Evolutionary conservation across 345 rosid species (phyloP).

Genomic region (Salix dunnii): DNA sequence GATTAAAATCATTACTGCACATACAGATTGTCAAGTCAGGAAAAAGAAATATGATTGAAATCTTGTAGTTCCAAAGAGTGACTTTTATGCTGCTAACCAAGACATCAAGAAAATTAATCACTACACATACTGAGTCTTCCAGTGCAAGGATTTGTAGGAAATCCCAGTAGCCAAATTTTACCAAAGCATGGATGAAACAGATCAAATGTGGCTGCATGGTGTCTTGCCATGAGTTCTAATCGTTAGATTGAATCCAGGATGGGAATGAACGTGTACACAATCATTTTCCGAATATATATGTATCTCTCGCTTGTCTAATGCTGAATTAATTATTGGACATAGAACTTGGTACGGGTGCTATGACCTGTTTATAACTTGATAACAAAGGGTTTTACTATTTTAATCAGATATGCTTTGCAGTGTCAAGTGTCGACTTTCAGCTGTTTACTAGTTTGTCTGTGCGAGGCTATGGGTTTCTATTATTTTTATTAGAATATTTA

Average conservation of each 20-base stretch:
- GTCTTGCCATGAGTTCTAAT: too few relatives aligned
- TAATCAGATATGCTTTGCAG: too few relatives aligned
- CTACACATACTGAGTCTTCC: not conserved
- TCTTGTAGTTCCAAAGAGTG: not conserved
- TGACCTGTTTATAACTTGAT: not conserved
- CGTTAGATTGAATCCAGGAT: not conserved
- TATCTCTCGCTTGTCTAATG: not conserved
- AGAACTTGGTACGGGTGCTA: not conserved
- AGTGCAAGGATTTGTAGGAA: not conserved
- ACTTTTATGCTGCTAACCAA: not conserved
- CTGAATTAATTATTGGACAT: not conserved
- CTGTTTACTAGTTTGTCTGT: too few relatives aligned
- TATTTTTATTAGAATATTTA: too few relatives aligned
- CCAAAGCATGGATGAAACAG: not conserved
- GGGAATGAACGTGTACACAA: not conserved
- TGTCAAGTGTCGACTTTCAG: too few relatives aligned
- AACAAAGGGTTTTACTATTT: too few relatives aligned
- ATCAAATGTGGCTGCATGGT: not conserved
- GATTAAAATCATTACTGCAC: constrained; percentile 38
- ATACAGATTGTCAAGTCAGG: constrained; percentile 21
- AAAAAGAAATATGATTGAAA: not conserved
- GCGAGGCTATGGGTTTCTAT: too few relatives aligned
- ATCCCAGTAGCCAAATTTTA: not conserved
- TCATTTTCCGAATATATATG: not conserved
- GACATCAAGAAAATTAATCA: not conserved